Evolutionary conservation across 75 land plant genomes (phyloP), one percentile per base, ranked within the genome.

Genomic region (Ceratopteris richardii): DNA sequence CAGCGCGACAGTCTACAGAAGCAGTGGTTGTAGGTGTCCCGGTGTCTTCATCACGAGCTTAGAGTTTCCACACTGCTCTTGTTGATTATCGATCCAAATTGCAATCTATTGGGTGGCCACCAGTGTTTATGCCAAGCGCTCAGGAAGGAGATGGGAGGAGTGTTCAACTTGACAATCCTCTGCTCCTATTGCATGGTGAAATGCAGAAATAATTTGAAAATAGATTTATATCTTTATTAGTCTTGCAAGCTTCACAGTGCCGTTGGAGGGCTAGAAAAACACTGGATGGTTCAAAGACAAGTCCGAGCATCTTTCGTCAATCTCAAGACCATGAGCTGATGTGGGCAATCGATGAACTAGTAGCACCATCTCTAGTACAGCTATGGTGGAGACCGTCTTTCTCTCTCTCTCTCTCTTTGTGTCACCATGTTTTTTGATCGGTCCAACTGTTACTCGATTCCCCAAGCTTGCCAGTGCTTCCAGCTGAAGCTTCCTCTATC

Each of bases 51-150:
- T n/a, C n/a, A n/a, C n/a, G n/a, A n/a, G n/a, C n/a, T n/a, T n/a
- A n/a, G n/a, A n/a, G n/a, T n/a, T n/a, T n/a, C n/a, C n/a, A n/a
- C n/a, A n/a, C 84, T 54, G 88, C 84, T 39, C 77, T 95, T 72
- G 88, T 88, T 19, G 93, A 87, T 51, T 79, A 90, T 63, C 70
- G 92, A 17, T 31, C 82, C 7, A 79, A 87, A 41, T 82, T 95
- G 61, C 54, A 66, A 29, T 70, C 84, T 30, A 79, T 95, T 61
- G 92, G 99, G 46, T 95, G 99, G 99, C 99, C 99, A 43, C 97
- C 97, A 44, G 82, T 84, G n/a, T 71, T 95, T 41, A 69, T 81
- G n/a, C 60, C 68, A 39, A 24, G 75, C 22, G 67, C 51, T 62
- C 62, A 57, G 13, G 17, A 56, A 29, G 78, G 70, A 57, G 23